These are phyloP conservation scores for Sporobolomyces phaffii DNA, from an alignment of 768 basidiomycete species.

Conservation along the genomic window DNA sequence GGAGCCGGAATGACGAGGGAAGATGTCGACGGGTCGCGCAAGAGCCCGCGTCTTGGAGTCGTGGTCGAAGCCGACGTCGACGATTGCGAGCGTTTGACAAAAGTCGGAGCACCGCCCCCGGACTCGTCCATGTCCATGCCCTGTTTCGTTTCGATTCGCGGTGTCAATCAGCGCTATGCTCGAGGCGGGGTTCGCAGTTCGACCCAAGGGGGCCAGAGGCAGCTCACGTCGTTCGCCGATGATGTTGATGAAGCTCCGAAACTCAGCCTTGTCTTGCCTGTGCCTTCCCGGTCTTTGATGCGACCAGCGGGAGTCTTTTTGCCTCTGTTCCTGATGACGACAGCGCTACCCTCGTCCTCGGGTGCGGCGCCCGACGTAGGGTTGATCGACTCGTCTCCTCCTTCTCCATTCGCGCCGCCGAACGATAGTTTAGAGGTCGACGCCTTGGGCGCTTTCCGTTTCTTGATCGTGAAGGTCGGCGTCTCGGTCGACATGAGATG, in stretches of 20 bases:
- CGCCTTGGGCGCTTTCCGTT: not conserved
- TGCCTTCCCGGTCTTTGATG: conserved; percentile 20
- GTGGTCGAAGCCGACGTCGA: not conserved
- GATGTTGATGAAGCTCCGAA: conserved; percentile 7
- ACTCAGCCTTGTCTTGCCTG: not conserved
- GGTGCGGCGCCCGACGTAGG: not conserved
- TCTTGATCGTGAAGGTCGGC: conserved; percentile 5
- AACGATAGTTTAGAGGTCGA: conserved; percentile 11
- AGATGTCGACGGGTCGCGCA: conserved; percentile 11
- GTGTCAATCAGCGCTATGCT: too few species aligned
- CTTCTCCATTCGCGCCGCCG: not conserved
- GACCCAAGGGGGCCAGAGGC: too few species aligned
- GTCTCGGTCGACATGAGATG: conserved; percentile 7
- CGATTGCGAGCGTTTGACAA: conserved; percentile 27
- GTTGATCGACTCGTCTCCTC: not conserved
- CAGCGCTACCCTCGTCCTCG: conserved; percentile 23
- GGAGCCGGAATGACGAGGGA: too few species aligned
- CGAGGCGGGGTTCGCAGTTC: too few species aligned
- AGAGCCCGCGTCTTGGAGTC: conserved; percentile 10
- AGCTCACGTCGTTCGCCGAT: not conserved
- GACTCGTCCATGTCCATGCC: conserved; percentile 4
- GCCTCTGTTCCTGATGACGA: conserved; percentile 18
- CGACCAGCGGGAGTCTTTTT: conserved; percentile 32
- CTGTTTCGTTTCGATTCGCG: too few species aligned
- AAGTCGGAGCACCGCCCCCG: not conserved